phyloP scores from a whole-genome alignment of 2,329 filamentous ascomycete genomes.

The Botrytis elliptica region DNA sequence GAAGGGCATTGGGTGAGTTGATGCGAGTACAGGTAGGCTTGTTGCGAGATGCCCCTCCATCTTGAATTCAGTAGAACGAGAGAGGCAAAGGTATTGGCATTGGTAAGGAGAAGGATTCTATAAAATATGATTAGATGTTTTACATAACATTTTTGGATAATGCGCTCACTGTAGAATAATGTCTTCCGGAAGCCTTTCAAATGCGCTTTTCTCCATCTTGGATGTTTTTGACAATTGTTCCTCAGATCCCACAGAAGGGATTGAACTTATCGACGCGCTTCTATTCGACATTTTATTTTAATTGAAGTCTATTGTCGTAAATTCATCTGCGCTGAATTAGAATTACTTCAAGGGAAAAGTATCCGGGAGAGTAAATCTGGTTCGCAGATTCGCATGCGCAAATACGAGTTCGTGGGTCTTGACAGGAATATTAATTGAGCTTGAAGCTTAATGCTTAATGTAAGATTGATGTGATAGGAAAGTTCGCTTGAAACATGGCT shows the following conservation, averaged over 20 bases:
- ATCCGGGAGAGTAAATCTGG: neutral
- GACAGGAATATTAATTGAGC: neutral
- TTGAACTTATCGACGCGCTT: conserved; percentile 17
- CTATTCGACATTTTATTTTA: neutral
- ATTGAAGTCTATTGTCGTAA: neutral
- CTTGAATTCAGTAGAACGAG: conserved; percentile 63
- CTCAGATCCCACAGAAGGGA: conserved; percentile 3
- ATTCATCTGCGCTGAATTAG: conserved; percentile 5
- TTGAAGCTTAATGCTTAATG: neutral
- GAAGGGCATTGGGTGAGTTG: conserved; percentile 63
- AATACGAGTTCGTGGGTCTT: neutral
- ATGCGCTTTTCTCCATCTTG: conserved; percentile 35
- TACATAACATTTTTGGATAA: neutral
- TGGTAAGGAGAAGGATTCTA: conserved; percentile 60
- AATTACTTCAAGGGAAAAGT: neutral
- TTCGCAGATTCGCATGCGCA: conserved; percentile 3
- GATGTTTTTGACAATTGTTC: conserved; percentile 6
- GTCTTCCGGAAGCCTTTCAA: conserved; percentile 62
- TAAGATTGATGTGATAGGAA: neutral
- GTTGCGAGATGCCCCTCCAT: conserved; percentile 64
- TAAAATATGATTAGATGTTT: conserved; percentile 23
- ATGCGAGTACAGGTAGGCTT: conserved; percentile 60
- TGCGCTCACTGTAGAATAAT: conserved; percentile 65
- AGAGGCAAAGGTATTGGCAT: conserved; percentile 65
- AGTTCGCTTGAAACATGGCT: neutral